Evolutionary conservation across 2,329 filamentous ascomycete genomes (phyloP), one percentile per base, ranked within the genome.

Genomic region (Capronia epimyces): DNA sequence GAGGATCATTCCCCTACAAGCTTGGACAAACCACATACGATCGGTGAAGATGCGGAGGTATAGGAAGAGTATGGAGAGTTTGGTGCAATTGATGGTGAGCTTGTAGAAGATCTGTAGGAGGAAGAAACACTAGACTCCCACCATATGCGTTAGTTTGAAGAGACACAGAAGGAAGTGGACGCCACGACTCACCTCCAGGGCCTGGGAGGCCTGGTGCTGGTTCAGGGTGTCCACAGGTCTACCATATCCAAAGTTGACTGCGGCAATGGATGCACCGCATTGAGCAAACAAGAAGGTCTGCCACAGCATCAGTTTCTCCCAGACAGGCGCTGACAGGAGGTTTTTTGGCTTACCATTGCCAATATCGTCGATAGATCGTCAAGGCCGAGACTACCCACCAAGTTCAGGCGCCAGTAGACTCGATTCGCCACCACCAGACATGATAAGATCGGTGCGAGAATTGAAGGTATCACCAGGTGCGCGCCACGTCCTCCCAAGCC

Each of bases 41-140:
- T 74, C 67, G 18, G 74, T 65, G 51, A 80, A 80, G 41, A 79
- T 76, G 21, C 75, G 74, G 18, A 77, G 73, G 57, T 79, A 81
- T 15, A 80, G 69, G 2, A 77, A 64, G 5, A 79, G 62, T 45
- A 79, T 76, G 2, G 76, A 78, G 1, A 71, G 63, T 57, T 80
- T 80, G 1, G 74, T 77, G 25, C 77, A 64, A 60, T 75, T 77
- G 52, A 37, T 37, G 34, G 34, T 37, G 34, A 37, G 34, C 16
- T 37, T 79, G 64, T 80, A 80, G 52, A 76, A 73, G 45, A 75
- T 71, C 56, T 79, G 76, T 2, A 74, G 70, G 21, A 75, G 62
- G 53, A 73, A 78, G 61, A 78, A 79, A 16, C 72, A 61, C 75
- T 78, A 31, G 9, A 36, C 12, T 13, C 15, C 3, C 12, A 31